phyloP scores from a whole-genome alignment of 1,284 basidiomycete species.

The Marasmius fiardii region DNA sequence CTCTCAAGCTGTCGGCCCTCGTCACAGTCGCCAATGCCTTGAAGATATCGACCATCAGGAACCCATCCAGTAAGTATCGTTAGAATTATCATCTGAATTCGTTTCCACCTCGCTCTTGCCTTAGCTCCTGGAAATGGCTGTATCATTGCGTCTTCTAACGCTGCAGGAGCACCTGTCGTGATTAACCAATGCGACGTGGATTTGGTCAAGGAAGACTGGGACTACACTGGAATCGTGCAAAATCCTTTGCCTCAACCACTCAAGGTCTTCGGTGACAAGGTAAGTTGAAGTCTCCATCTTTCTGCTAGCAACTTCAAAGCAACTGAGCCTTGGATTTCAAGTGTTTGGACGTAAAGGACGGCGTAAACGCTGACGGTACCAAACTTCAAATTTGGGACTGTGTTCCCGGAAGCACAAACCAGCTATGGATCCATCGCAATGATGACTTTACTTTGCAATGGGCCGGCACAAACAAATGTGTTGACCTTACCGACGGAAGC shows the following conservation, averaged over 20 bases:
- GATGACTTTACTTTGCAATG: slow-evolving; percentile 2
- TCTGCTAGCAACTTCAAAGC: background rate
- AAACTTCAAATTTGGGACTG: background rate
- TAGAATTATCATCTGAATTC: background rate
- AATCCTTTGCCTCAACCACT: background rate
- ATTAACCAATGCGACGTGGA: background rate
- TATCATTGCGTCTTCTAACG: background rate
- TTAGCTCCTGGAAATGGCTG: background rate
- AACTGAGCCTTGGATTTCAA: background rate
- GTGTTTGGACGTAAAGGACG: background rate
- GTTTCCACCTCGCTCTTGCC: background rate
- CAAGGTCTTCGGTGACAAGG: background rate
- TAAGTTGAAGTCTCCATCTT: background rate
- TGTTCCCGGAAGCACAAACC: background rate
- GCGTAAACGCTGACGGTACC: background rate
- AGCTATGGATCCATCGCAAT: background rate
- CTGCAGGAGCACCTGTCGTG: background rate
- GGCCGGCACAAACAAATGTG: slow-evolving; percentile 7
- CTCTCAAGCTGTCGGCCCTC: background rate
- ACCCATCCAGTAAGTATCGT: background rate
- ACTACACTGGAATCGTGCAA: background rate
- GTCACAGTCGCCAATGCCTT: background rate
- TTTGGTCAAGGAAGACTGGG: background rate
- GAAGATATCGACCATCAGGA: background rate
- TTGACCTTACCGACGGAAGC: slow-evolving; percentile 9